Evolutionary conservation across 2,329 filamentous ascomycete species (phyloP).

Genomic region (Fonsecaea erecta): DNA sequence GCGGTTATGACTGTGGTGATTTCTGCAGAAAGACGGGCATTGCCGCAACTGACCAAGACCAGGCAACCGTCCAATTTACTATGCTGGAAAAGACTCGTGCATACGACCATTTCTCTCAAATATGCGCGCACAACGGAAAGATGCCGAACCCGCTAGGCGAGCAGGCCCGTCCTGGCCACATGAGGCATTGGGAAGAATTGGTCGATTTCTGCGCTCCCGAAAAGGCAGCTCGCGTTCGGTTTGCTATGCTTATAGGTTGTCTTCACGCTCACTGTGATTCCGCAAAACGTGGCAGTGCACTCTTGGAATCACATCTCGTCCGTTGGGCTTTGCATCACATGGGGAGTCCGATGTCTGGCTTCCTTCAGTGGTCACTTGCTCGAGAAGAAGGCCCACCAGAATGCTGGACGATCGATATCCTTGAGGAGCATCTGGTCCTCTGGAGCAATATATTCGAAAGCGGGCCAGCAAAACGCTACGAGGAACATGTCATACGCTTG

Average conservation of each 20-base stretch:
- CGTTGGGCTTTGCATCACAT: slow-evolving; percentile 20
- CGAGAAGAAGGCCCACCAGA: slow-evolving; percentile 3
- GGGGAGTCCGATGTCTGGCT: slow-evolving; percentile 14
- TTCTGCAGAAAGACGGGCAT: background rate
- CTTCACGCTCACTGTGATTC: slow-evolving; percentile 15
- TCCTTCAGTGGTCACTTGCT: slow-evolving; percentile 23
- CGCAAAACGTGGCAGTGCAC: background rate
- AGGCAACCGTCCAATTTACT: background rate
- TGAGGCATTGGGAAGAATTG: slow-evolving; percentile 6
- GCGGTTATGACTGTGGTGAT: background rate
- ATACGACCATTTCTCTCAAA: background rate
- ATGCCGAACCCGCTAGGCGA: too few species aligned
- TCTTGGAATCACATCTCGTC: slow-evolving; percentile 19
- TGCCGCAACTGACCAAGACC: background rate
- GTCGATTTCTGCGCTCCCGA: background rate
- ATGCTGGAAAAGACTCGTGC: background rate
- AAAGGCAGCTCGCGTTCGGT: slow-evolving; percentile 5
- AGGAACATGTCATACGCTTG: slow-evolving; percentile 4
- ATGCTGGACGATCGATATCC: slow-evolving; percentile 21
- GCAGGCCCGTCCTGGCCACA: background rate
- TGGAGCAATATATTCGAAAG: slow-evolving; percentile 27
- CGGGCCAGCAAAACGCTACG: background rate
- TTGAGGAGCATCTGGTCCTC: slow-evolving; percentile 19
- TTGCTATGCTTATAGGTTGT: slow-evolving; percentile 1
- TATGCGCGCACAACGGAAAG: too few species aligned